Percentiles rank a stretch among this genome's conserved stretches.
Evolutionary conservation across 2,329 filamentous ascomycete species (phyloP).

Genomic region (Aspergillus ibericus): DNA sequence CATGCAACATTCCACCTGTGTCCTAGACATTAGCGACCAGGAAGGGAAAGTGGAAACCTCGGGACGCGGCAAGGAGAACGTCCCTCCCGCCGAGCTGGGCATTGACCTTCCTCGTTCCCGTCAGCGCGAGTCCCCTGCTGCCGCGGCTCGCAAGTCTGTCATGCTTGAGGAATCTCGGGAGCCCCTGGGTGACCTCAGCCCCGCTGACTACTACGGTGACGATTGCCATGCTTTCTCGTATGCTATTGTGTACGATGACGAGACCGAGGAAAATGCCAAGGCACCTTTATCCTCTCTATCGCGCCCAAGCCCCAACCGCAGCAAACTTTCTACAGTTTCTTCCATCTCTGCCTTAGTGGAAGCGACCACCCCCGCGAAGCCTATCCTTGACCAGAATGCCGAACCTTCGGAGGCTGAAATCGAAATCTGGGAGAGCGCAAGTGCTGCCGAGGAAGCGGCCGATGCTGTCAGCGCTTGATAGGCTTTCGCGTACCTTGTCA

Average conservation of each 20-base stretch:
- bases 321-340: constrained; percentile 25
- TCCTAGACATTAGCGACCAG: constrained; percentile 85
- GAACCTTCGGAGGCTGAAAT: constrained; percentile 54
- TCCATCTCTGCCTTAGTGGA: constrained; percentile 30
- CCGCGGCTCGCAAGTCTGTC: constrained; percentile 46
- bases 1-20: constrained; percentile 84
- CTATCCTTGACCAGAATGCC: constrained; percentile 51
- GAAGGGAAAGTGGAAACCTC: constrained; percentile 59
- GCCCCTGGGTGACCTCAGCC: constrained; percentile 67
- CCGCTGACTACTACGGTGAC: constrained; percentile 66
- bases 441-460: constrained; percentile 56
- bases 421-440: constrained; percentile 70
- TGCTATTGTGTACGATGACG: constrained; percentile 63
- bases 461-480: constrained; percentile 2
- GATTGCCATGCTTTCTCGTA: constrained; percentile 65
- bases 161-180: constrained; percentile 65
- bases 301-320: constrained; percentile 13
- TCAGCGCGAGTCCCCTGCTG: constrained; percentile 21
- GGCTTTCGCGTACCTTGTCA: neutral
- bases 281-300: constrained; percentile 6
- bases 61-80: constrained; percentile 84
- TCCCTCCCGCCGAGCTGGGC: constrained; percentile 67
- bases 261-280: constrained; percentile 33
- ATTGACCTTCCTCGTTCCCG: constrained; percentile 56
- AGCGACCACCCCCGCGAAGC: constrained; percentile 15